Conservation (phyloP, 306 rosid species). For the Herpetospermum pedunculosum region DNA sequence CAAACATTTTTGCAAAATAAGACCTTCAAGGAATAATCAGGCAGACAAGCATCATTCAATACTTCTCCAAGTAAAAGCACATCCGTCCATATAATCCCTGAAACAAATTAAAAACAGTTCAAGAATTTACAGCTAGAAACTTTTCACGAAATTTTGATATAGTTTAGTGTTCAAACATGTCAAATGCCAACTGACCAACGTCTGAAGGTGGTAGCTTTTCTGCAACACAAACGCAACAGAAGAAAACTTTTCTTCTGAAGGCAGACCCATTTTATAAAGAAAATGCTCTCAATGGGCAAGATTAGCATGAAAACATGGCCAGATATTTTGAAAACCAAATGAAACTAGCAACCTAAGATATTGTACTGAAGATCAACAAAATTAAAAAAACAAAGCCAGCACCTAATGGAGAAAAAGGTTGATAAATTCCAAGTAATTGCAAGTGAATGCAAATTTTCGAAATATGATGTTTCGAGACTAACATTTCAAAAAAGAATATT, state of each 20-base stretch:
- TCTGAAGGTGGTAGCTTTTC: not conserved
- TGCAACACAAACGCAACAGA: not conserved
- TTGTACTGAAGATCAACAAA: not conserved
- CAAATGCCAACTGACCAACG: not conserved
- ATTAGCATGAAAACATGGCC: not conserved
- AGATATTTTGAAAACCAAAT: not conserved
- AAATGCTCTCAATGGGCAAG: not conserved
- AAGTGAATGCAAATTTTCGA: not conserved
- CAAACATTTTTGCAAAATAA: not conserved
- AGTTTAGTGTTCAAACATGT: not conserved
- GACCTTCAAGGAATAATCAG: conserved; percentile 16
- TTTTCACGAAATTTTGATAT: not conserved
- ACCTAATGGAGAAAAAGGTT: not conserved
- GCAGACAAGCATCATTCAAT: conserved; percentile 11
- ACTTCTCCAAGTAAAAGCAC: conserved; percentile 19
- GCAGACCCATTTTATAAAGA: not conserved
- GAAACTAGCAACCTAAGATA: not conserved
- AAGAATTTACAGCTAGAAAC: not conserved
- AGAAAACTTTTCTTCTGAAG: not conserved
- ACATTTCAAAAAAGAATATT: not conserved
- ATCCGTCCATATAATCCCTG: conserved; percentile 15
- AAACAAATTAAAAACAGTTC: not conserved
- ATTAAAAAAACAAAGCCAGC: not conserved
- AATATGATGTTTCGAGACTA: not conserved
- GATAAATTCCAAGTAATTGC: not conserved